Conservation (phyloP, 2,329 filamentous ascomycete genomes). For the Endothia cerciana region DNA sequence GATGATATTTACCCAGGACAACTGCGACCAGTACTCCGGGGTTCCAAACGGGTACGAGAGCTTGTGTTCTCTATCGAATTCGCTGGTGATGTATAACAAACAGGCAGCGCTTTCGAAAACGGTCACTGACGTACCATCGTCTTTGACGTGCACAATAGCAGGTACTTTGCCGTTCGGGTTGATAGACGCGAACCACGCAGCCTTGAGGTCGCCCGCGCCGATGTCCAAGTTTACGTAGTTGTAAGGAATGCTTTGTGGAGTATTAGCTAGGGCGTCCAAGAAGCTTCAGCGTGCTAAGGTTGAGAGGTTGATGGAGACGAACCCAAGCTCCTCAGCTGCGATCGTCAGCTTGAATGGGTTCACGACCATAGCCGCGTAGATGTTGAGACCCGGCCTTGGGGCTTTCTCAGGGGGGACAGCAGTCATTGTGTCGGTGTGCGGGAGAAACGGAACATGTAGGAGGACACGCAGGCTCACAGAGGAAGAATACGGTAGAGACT, state of each 20-base stretch:
- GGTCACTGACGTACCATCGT: conserved; percentile 32
- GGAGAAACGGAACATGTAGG: too few species aligned
- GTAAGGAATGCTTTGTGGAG: conserved; percentile 28
- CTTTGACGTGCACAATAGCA: conserved; percentile 34
- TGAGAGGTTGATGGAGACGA: too few species aligned
- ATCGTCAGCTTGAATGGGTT: conserved; percentile 34
- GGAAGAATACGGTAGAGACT: too few species aligned
- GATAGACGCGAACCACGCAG: conserved; percentile 33
- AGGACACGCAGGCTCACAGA: too few species aligned
- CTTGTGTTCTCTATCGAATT: conserved; percentile 34
- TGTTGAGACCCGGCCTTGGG: conserved; percentile 34
- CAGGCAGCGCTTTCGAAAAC: conserved; percentile 36
- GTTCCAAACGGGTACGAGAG: conserved; percentile 32
- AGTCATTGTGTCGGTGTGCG: conserved; percentile 27
- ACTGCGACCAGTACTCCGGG: conserved; percentile 33
- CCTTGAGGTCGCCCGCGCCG: conserved; percentile 24
- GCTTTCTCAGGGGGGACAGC: conserved; percentile 30
- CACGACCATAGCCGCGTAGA: conserved; percentile 32
- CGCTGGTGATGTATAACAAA: conserved; percentile 33
- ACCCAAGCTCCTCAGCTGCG: conserved; percentile 34
- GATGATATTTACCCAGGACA: conserved; percentile 35
- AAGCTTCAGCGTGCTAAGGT: too few species aligned
- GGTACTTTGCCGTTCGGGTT: conserved; percentile 35
- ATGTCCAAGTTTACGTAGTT: conserved; percentile 32
- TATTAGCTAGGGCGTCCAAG: not conserved